Evolutionary conservation across 2,329 filamentous ascomycete species (phyloP).

Genomic region (Pleoardoris graminearum): DNA sequence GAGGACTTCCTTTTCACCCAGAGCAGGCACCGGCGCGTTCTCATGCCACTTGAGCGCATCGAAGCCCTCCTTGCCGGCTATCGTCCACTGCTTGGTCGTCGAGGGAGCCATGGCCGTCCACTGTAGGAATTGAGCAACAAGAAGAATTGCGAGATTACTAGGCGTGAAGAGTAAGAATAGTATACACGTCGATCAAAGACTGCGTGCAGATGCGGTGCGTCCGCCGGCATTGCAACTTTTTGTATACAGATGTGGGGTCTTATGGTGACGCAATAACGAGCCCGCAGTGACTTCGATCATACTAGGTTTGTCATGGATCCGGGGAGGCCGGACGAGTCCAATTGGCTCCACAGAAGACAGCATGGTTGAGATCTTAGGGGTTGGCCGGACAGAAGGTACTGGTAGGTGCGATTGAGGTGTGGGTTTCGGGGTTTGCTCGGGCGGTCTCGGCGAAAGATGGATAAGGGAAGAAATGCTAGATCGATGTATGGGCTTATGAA

Average conservation of each 20-base stretch:
- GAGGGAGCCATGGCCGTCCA: slow-evolving; percentile 43
- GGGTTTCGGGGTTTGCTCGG: slow-evolving; percentile 1
- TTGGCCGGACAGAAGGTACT: not conserved
- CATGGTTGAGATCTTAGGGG: not conserved
- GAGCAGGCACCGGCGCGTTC: slow-evolving; percentile 57
- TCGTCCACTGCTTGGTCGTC: slow-evolving; percentile 61
- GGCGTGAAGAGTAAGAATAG: not conserved
- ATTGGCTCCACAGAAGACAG: not conserved
- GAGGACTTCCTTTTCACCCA: slow-evolving; percentile 72
- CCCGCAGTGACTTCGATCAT: not conserved
- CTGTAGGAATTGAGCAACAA: not conserved
- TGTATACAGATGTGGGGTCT: slow-evolving; percentile 17
- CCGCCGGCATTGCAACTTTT: slow-evolving; percentile 1
- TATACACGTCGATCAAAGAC: slow-evolving; percentile 1
- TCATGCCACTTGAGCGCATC: slow-evolving; percentile 62
- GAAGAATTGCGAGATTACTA: not conserved
- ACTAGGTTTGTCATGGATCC: not conserved
- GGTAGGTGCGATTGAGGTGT: not conserved
- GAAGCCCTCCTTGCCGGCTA: slow-evolving; percentile 61
- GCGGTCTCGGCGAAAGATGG: not conserved
- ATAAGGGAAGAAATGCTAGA: not conserved
- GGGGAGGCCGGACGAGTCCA: not conserved
- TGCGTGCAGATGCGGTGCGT: not conserved
- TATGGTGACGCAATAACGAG: slow-evolving; percentile 18
- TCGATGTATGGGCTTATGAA: not conserved